phyloP scores from a whole-genome alignment of 257 asterid species.

The Solanum dulcamara region DNA sequence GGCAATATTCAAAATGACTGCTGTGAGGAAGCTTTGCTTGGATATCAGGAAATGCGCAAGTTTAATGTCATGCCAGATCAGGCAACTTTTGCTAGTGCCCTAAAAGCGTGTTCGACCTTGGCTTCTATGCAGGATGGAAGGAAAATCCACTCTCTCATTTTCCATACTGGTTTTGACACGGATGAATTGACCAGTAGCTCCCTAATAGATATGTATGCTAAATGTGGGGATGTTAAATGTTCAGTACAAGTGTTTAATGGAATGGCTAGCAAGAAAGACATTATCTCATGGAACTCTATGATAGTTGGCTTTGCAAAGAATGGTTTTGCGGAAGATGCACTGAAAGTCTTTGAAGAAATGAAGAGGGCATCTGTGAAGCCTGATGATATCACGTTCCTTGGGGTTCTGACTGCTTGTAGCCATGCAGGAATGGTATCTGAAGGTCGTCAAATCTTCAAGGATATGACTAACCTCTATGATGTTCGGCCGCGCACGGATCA shows the following conservation, averaged over 20 bases:
- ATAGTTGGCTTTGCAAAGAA: conserved; percentile 83
- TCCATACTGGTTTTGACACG: conserved; percentile 48
- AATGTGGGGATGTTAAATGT: conserved; percentile 76
- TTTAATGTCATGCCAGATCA: conserved; percentile 63
- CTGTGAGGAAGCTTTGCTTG: conserved; percentile 42
- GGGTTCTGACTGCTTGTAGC: conserved; percentile 83
- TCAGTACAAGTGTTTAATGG: conserved; percentile 52
- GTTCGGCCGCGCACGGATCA: conserved; percentile 63
- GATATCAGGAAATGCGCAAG: conserved; percentile 61
- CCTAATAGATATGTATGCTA: conserved; percentile 91
- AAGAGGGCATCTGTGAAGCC: conserved; percentile 34
- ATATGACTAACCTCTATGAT: conserved; percentile 37
- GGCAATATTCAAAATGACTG: conserved; percentile 38
- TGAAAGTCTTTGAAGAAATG: conserved; percentile 64
- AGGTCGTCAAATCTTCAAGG: conserved; percentile 50
- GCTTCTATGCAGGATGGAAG: conserved; percentile 62
- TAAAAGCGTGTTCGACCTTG: conserved; percentile 60
- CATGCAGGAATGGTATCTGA: conserved; percentile 74
- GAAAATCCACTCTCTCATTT: conserved; percentile 51
- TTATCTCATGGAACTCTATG: conserved; percentile 83
- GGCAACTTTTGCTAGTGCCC: conserved; percentile 76
- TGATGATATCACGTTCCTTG: conserved; percentile 83
- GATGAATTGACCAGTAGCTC: conserved; percentile 74
- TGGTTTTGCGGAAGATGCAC: conserved; percentile 58
- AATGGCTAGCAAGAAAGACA: conserved; percentile 50